Conservation (phyloP, 2,329 filamentous ascomycete species). For the Whalleya microplaca region DNA sequence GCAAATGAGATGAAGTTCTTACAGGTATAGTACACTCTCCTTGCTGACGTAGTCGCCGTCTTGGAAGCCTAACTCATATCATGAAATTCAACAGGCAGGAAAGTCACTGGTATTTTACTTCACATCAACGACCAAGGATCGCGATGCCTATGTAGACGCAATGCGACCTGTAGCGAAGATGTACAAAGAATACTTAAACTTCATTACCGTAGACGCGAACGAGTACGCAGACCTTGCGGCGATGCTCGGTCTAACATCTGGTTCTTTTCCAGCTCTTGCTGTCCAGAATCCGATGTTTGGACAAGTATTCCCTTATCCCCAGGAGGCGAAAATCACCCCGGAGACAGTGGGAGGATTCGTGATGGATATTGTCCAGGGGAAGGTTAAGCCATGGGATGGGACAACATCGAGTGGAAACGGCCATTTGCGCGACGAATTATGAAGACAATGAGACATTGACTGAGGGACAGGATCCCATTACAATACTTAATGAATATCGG, state of each 20-base stretch:
- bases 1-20: constrained; percentile 48
- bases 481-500: neutral
- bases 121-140: constrained; percentile 33
- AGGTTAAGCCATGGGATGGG: constrained; percentile 44
- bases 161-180: constrained; percentile 48
- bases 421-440: constrained; percentile 31
- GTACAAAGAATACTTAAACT: constrained; percentile 51
- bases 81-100: constrained; percentile 34
- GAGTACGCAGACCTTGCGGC: constrained; percentile 50
- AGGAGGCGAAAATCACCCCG: constrained; percentile 35
- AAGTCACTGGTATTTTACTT: constrained; percentile 47
- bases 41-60: neutral
- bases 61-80: neutral
- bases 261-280: constrained; percentile 40
- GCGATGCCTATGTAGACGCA: constrained; percentile 39
- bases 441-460: neutral
- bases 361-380: constrained; percentile 48
- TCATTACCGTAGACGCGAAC: constrained; percentile 49
- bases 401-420: constrained; percentile 1
- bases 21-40: constrained; percentile 33
- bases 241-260: constrained; percentile 42
- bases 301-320: constrained; percentile 46
- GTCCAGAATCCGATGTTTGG: constrained; percentile 51
- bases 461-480: neutral
- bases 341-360: constrained; percentile 48